phyloP scores from a whole-genome alignment of 805 yeast genomes.

The Cyberlindnera xylosilytica region DNA sequence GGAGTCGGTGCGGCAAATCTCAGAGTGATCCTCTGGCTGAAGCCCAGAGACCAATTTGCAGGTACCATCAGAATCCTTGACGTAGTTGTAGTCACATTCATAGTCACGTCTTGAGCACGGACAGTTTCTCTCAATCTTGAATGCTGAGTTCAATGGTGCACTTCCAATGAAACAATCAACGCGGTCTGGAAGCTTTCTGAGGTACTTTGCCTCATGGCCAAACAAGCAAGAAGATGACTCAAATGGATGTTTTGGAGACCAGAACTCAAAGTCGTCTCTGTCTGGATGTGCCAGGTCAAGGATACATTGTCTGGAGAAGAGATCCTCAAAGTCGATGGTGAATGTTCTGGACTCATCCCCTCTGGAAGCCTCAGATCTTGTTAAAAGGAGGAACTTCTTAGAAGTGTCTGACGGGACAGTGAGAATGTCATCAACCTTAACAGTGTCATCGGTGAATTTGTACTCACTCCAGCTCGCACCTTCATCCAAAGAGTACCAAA shows the following conservation, averaged over 20 bases:
- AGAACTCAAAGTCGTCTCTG: slow-evolving; percentile 57
- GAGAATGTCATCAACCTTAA: slow-evolving; percentile 66
- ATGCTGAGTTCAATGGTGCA: slow-evolving; percentile 55
- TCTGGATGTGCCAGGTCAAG: slow-evolving; percentile 43
- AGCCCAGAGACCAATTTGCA: slow-evolving; percentile 78
- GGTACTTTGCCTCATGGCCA: slow-evolving; percentile 66
- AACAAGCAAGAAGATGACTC: slow-evolving; percentile 54
- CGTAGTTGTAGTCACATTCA: slow-evolving; percentile 92
- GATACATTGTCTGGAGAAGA: slow-evolving; percentile 52
- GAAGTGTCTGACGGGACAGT: slow-evolving; percentile 92
- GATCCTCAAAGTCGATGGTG: slow-evolving; percentile 53
- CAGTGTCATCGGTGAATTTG: slow-evolving; percentile 54
- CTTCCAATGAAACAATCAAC: slow-evolving; percentile 61
- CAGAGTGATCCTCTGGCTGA: slow-evolving; percentile 59
- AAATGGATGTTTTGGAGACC: slow-evolving; percentile 57
- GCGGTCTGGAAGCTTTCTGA: slow-evolving; percentile 51
- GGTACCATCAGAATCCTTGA: slow-evolving; percentile 69
- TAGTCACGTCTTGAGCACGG: slow-evolving; percentile 81
- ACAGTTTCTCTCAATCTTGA: slow-evolving; percentile 61
- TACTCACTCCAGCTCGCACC: slow-evolving; percentile 74
- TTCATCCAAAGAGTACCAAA: slow-evolving; percentile 71
- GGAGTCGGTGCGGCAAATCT: slow-evolving; percentile 52
- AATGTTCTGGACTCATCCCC: slow-evolving; percentile 45
- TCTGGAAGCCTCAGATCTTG: slow-evolving; percentile 39
- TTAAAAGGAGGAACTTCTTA: slow-evolving; percentile 66